A percentile compares a stretch with the other conserved stretches of the same genome.
Evolutionary conservation across 176 grass and related monocot genomes (phyloP).

Genomic region (Eleusine indica): DNA sequence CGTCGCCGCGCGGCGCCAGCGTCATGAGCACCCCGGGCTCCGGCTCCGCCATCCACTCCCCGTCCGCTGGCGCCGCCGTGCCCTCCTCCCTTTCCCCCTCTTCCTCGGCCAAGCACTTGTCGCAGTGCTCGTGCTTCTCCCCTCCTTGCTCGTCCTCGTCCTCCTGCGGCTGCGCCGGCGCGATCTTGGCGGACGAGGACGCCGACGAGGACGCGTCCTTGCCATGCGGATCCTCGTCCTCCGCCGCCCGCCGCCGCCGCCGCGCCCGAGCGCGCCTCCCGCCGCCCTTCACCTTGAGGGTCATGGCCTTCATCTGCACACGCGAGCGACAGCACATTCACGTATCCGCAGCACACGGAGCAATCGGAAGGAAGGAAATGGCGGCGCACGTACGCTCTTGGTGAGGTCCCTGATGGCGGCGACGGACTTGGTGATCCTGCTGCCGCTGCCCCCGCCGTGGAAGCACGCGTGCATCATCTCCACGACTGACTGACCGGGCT

Average conservation of each 20-base stretch:
- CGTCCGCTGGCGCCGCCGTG: neutral
- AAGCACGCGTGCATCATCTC: constrained; percentile 57
- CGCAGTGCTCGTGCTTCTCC: neutral
- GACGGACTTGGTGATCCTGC: constrained; percentile 34
- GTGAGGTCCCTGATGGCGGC: constrained; percentile 42
- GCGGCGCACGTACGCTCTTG: constrained; percentile 48
- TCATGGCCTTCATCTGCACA: constrained; percentile 55
- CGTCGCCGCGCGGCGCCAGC: constrained; percentile 62
- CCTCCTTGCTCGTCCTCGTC: neutral
- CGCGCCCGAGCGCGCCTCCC: neutral
- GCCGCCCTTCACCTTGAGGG: constrained; percentile 42
- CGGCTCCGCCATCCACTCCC: constrained; percentile 73
- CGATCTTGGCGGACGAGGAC: constrained; percentile 61
- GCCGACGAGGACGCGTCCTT: constrained; percentile 34
- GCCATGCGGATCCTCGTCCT: constrained; percentile 29
- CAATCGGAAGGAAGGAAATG: neutral
- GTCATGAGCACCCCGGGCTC: constrained; percentile 78
- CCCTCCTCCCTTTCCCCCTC: neutral
- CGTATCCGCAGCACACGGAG: neutral
- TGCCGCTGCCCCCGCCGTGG: constrained; percentile 31
- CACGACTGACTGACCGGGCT: too few relatives aligned
- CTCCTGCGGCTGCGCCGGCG: constrained; percentile 42
- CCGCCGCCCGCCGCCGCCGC: constrained; percentile 7
- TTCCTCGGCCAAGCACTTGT: constrained; percentile 29
- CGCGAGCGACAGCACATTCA: neutral